phyloP scores from a whole-genome alignment of 345 rosid species.

The Bruguiera gymnorhiza region DNA sequence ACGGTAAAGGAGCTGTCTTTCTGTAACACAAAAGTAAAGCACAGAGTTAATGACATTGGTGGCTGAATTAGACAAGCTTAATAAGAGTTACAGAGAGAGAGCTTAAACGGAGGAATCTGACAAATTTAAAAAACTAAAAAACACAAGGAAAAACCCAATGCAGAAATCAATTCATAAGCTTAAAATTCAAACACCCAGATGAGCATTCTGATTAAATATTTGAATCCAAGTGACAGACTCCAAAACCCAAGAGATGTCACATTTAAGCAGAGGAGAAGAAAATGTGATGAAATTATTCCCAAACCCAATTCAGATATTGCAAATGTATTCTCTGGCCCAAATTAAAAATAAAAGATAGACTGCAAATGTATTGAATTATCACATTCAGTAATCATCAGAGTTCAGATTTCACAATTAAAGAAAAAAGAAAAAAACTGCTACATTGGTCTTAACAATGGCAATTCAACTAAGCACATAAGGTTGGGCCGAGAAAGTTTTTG shows the following conservation, averaged over 20 bases:
- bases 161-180: too few relatives aligned
- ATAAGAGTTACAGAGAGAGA: not conserved
- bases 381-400: not conserved
- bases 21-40: constrained; percentile 9
- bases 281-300: too few relatives aligned
- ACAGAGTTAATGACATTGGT: not conserved
- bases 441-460: not conserved
- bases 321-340: too few relatives aligned
- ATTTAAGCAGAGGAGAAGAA: too few relatives aligned
- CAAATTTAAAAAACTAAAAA: not conserved
- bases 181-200: too few relatives aligned
- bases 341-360: too few relatives aligned
- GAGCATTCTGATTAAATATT: too few relatives aligned
- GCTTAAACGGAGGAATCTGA: constrained; percentile 4
- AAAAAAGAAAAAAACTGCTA: not conserved
- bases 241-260: too few relatives aligned
- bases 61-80: constrained; percentile 9
- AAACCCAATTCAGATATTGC: too few relatives aligned
- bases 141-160: not conserved
- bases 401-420: not conserved
- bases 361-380: not conserved
- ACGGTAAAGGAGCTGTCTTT: constrained; percentile 9
- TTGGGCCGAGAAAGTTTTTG: not conserved
- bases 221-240: too few relatives aligned
- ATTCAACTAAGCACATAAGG: not conserved